Percentiles rank a stretch among this genome's conserved stretches.
Conservation (phyloP, 306 rosid species). For the Pyrus communis region DNA sequence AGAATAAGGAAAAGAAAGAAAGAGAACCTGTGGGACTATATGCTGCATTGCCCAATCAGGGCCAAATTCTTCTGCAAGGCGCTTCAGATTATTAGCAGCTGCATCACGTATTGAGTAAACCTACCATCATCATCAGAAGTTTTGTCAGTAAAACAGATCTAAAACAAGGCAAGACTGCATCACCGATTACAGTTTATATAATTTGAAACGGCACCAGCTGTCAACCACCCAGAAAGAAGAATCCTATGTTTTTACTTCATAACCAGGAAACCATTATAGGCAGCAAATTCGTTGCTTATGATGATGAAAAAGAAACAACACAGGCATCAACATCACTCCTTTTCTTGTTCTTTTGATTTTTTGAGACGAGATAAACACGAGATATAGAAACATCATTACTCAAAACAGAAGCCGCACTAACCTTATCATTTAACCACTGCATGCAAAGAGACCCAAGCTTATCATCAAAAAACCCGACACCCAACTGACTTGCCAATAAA, state of each 20-base stretch:
- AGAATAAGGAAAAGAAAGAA: background rate
- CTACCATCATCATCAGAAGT: slow-evolving; percentile 33
- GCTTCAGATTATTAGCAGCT: slow-evolving; percentile 96
- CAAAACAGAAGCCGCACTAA: slow-evolving; percentile 24
- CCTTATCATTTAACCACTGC: slow-evolving; percentile 99
- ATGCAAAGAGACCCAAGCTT: slow-evolving; percentile 98
- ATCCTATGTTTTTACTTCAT: background rate
- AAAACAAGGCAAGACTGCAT: background rate
- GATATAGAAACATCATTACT: background rate
- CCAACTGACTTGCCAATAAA: slow-evolving; percentile 93
- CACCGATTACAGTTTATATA: background rate
- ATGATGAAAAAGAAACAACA: background rate
- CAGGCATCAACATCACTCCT: background rate
- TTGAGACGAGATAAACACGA: background rate
- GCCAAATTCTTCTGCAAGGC: slow-evolving; percentile 97
- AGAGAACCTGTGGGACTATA: slow-evolving; percentile 80
- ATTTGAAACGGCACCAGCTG: background rate
- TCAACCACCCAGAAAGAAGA: background rate
- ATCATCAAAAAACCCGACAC: slow-evolving; percentile 92
- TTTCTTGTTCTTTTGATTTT: background rate
- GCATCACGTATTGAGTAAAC: slow-evolving; percentile 99
- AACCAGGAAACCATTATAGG: background rate
- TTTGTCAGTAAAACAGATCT: background rate
- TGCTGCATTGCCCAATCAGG: slow-evolving; percentile 99
- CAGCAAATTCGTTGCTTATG: background rate